Conservation (phyloP, 345 rosid genomes). For the Trapa bicornis region DNA sequence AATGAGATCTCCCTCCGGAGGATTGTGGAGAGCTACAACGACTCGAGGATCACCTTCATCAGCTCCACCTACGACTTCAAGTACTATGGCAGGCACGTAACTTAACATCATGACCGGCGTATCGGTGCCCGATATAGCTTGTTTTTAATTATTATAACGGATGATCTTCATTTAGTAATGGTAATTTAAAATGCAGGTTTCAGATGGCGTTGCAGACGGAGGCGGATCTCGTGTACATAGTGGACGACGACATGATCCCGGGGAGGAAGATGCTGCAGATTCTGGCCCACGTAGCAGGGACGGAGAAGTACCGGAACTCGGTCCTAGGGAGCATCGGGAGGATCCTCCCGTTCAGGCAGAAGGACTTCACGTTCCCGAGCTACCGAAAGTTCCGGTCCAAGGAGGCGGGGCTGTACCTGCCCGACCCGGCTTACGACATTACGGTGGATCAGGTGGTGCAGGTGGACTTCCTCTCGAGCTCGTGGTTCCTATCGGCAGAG, state of each 20-base stretch:
- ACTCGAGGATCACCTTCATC: conserved; percentile 79
- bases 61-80: conserved; percentile 90
- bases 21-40: conserved; percentile 72
- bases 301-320: conserved; percentile 78
- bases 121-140: too few relatives aligned
- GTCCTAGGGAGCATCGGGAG: conserved; percentile 92
- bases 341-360: conserved; percentile 89
- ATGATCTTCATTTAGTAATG: too few relatives aligned
- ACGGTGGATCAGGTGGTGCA: conserved; percentile 69
- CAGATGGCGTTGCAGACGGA: conserved; percentile 94
- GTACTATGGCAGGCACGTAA: conserved; percentile 53
- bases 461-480: conserved; percentile 95
- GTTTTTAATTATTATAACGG: too few relatives aligned
- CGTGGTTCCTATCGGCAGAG: conserved; percentile 91
- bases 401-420: conserved; percentile 92
- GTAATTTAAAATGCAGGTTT: conserved; percentile 23
- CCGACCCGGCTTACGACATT: conserved; percentile 95
- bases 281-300: conserved; percentile 86
- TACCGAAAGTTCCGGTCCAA: conserved; percentile 80
- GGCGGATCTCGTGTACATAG: conserved; percentile 69
- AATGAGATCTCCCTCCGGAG: conserved; percentile 55
- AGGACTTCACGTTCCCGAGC: conserved; percentile 92
- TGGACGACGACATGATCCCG: conserved; percentile 95
- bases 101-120: too few relatives aligned
- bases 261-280: conserved; percentile 90